Evolutionary conservation across 371 early-diverging fungal genomes (phyloP).

Genomic region (Mortierella sp.): DNA sequence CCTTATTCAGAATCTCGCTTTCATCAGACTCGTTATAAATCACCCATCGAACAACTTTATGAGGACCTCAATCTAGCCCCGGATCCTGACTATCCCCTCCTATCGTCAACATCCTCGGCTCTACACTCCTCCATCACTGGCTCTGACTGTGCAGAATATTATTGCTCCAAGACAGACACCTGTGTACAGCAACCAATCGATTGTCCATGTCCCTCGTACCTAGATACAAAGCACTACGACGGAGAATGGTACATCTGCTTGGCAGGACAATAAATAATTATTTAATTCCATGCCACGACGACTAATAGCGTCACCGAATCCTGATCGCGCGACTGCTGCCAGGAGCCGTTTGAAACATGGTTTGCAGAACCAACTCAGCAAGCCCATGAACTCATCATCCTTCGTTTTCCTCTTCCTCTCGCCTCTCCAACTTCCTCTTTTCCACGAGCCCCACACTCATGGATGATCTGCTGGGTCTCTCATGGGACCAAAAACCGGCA

Average conservation of each 20-base stretch:
- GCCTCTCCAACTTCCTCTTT: background rate
- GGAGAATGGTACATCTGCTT: slow-evolving; percentile 40
- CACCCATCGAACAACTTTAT: slow-evolving; percentile 3
- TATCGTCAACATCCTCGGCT: background rate
- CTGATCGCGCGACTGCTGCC: too few relatives aligned
- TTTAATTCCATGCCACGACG: too few relatives aligned
- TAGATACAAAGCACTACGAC: slow-evolving; percentile 19
- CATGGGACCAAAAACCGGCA: slow-evolving; percentile 30
- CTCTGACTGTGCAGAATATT: slow-evolving; percentile 18
- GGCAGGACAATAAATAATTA: too few relatives aligned
- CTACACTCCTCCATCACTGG: background rate
- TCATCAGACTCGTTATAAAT: too few relatives aligned
- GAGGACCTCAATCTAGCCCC: background rate
- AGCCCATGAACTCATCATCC: too few relatives aligned
- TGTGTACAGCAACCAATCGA: slow-evolving; percentile 27
- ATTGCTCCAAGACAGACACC: slow-evolving; percentile 17
- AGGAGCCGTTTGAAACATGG: too few relatives aligned
- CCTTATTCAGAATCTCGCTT: too few relatives aligned
- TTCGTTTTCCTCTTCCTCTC: too few relatives aligned
- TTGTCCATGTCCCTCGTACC: slow-evolving; percentile 23
- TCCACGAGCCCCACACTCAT: slow-evolving; percentile 4
- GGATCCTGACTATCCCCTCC: too few relatives aligned
- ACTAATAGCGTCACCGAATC: too few relatives aligned
- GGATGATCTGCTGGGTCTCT: slow-evolving; percentile 52
- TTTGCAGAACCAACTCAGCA: too few relatives aligned